Evolutionary conservation across 1,284 basidiomycete genomes (phyloP).

Genomic region (Irpex sp.): DNA sequence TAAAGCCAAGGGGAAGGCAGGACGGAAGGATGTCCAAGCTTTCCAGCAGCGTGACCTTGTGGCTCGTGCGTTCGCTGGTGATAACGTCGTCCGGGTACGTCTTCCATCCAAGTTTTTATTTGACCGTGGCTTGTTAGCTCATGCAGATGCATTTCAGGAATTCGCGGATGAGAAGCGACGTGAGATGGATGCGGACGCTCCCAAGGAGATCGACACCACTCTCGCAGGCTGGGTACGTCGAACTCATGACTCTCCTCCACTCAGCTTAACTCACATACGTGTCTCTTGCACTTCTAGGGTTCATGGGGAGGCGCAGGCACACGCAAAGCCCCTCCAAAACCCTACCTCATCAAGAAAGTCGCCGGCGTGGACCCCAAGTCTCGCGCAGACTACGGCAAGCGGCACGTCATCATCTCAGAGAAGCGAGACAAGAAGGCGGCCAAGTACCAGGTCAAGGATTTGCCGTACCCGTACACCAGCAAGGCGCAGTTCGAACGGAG

Average conservation of each 20-base stretch:
- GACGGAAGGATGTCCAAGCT: slow-evolving; percentile 45
- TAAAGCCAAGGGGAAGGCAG: slow-evolving; percentile 39
- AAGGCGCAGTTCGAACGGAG: slow-evolving; percentile 85
- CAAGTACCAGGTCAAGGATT: slow-evolving; percentile 84
- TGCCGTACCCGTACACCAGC: slow-evolving; percentile 90
- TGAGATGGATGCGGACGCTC: slow-evolving; percentile 82
- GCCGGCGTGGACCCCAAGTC: slow-evolving; percentile 75
- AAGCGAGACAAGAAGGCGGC: slow-evolving; percentile 90
- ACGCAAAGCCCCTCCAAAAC: slow-evolving; percentile 54
- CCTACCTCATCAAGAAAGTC: slow-evolving; percentile 72
- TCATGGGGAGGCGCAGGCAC: slow-evolving; percentile 86
- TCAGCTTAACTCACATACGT: not conserved
- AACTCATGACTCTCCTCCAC: not conserved
- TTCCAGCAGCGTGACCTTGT: slow-evolving; percentile 90
- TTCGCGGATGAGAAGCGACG: slow-evolving; percentile 83
- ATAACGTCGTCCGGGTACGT: slow-evolving; percentile 85
- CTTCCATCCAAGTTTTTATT: not conserved
- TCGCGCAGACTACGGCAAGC: slow-evolving; percentile 82
- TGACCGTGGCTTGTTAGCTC: not conserved
- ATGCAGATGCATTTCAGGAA: slow-evolving; percentile 59
- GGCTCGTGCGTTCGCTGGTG: slow-evolving; percentile 92
- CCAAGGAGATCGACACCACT: slow-evolving; percentile 69
- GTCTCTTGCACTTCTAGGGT: slow-evolving; percentile 50
- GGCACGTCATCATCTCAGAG: slow-evolving; percentile 93
- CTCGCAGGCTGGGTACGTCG: slow-evolving; percentile 89